Percentiles rank a stretch among this genome's conserved stretches.
Conservation (phyloP, 768 basidiomycete genomes). For the Sarcomyxa edulis region DNA sequence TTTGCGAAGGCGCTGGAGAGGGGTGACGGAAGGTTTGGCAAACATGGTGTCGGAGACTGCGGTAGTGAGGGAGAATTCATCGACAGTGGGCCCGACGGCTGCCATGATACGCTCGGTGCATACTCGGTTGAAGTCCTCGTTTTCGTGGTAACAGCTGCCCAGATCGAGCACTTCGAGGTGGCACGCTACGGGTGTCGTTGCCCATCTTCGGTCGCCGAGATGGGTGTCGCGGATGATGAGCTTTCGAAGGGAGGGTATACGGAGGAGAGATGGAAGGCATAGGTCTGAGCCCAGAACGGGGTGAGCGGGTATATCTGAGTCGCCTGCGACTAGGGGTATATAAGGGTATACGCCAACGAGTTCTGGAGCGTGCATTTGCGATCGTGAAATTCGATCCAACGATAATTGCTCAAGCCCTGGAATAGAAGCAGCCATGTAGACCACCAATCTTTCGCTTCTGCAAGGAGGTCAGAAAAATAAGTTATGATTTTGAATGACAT, state of each 20-base stretch:
- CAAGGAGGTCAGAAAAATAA: conserved; percentile 3
- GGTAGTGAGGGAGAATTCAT: conserved; percentile 49
- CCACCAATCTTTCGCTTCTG: conserved; percentile 67
- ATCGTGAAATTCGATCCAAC: conserved; percentile 62
- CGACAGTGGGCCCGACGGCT: conserved; percentile 48
- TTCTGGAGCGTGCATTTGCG: conserved; percentile 58
- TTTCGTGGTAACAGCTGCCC: conserved; percentile 49
- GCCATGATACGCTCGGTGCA: conserved; percentile 60
- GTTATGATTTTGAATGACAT: conserved; percentile 4
- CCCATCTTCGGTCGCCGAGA: conserved; percentile 58
- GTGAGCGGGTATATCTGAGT: conserved; percentile 55
- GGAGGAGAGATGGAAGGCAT: conserved; percentile 59
- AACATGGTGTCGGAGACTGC: conserved; percentile 37
- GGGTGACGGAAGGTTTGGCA: conserved; percentile 37
- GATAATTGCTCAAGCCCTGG: conserved; percentile 50
- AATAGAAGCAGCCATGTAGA: conserved; percentile 59
- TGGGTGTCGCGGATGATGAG: conserved; percentile 69
- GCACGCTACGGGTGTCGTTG: conserved; percentile 44
- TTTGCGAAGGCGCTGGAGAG: conserved; percentile 45
- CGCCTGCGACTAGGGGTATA: conserved; percentile 57
- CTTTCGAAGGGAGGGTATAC: conserved; percentile 53
- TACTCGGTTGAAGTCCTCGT: conserved; percentile 43
- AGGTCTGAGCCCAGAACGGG: conserved; percentile 50
- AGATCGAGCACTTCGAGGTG: conserved; percentile 54
- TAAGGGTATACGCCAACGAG: conserved; percentile 47